phyloP scores from a whole-genome alignment of 345 rosid genomes.

The Aegle marmelos region DNA sequence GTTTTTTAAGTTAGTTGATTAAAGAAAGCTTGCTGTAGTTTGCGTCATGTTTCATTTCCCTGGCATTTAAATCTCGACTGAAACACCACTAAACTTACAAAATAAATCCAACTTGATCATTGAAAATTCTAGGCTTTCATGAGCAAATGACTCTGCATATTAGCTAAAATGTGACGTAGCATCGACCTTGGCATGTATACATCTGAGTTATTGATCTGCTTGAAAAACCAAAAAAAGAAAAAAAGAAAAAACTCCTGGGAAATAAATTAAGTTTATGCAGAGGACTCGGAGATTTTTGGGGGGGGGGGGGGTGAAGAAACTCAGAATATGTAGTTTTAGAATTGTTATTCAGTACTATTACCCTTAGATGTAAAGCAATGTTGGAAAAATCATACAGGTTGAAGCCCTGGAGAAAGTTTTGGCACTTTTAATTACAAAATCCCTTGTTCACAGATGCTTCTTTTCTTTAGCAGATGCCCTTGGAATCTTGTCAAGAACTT shows the following conservation, averaged over 20 bases:
- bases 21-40: neutral
- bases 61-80: neutral
- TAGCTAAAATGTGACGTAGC: too few relatives aligned
- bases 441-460: conserved; percentile 1
- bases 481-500: conserved; percentile 51
- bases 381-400: neutral
- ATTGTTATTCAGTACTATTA: neutral
- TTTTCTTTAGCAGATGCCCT: conserved; percentile 31
- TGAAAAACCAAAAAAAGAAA: too few relatives aligned
- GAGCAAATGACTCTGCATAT: too few relatives aligned
- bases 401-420: neutral
- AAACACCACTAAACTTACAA: neutral
- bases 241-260: neutral
- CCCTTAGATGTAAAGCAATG: neutral
- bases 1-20: neutral
- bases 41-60: neutral
- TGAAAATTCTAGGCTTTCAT: too few relatives aligned
- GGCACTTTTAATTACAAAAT: neutral
- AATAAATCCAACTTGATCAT: too few relatives aligned
- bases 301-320: too few relatives aligned
- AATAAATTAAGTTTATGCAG: neutral
- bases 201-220: neutral
- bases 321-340: neutral
- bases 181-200: neutral
- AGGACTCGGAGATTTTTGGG: too few relatives aligned